phyloP scores from a whole-genome alignment of 257 asterid species.

The Mitragyna speciosa region DNA sequence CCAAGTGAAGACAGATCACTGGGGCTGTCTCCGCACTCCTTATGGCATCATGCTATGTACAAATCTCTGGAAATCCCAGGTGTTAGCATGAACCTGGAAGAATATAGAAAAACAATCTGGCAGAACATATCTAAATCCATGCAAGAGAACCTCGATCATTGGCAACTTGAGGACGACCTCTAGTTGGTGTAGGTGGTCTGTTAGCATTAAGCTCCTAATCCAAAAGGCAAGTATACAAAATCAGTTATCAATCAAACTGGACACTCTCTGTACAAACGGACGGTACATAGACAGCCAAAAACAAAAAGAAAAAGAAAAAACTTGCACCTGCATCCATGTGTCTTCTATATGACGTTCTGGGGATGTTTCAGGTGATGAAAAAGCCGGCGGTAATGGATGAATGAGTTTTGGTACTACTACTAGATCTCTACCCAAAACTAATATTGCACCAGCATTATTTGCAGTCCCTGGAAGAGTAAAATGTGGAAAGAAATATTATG shows the following conservation, averaged over 20 bases:
- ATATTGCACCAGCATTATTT: slow-evolving; percentile 96
- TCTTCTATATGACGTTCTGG: slow-evolving; percentile 82
- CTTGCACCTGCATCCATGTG: slow-evolving; percentile 94
- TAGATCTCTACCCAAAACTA: slow-evolving; percentile 97
- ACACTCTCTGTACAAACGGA: not conserved
- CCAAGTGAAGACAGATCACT: slow-evolving; percentile 25
- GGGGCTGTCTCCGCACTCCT: slow-evolving; percentile 35
- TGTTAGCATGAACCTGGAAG: slow-evolving; percentile 54
- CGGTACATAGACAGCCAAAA: not conserved
- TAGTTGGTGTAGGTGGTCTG: slow-evolving; percentile 96
- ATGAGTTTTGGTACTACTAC: slow-evolving; percentile 95
- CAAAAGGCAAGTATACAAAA: slow-evolving; percentile 7
- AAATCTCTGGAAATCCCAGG: slow-evolving; percentile 57
- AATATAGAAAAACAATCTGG: slow-evolving; percentile 42
- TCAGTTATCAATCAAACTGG: slow-evolving; percentile 14
- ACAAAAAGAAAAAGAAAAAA: slow-evolving; percentile 17
- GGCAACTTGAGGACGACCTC: slow-evolving; percentile 94
- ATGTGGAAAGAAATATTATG: not conserved
- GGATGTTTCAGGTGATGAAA: slow-evolving; percentile 86
- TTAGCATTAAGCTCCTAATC: slow-evolving; percentile 91
- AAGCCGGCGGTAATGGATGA: slow-evolving; percentile 90
- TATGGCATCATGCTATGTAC: slow-evolving; percentile 56
- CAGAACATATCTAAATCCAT: slow-evolving; percentile 63
- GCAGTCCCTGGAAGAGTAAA: slow-evolving; percentile 66
- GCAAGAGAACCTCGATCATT: slow-evolving; percentile 93